Evolutionary conservation across 2,329 filamentous ascomycete genomes (phyloP), one percentile per base, ranked within the genome.

Genomic region (Xylariales sp.): DNA sequence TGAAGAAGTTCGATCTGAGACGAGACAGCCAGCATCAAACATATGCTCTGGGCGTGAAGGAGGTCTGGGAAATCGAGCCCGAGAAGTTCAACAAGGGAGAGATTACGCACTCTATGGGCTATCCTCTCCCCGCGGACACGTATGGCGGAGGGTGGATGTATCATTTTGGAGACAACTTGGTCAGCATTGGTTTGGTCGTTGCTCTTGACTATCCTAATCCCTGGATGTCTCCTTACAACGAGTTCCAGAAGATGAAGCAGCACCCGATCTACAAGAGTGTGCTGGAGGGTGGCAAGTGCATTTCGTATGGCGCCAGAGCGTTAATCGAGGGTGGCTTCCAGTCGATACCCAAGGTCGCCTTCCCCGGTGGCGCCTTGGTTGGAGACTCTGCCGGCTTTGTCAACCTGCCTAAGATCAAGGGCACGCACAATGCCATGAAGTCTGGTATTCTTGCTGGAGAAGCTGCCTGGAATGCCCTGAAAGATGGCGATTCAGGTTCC

Each of bases 101-200:
- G 49, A 78, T 97, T 31, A 78, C 83, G 4, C 93, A 98, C 67
- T 86, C 88, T 5, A 80, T 98, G 82, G 93, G 93, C 15, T 97
- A 95, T 56, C 93, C 93, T 15, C 67, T 98, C 30, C 79, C 88
- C 13, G 79, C 74, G 51, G 85, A 97, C 57, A 93, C 90, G 7
- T 98, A 98, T 59, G 93, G 93, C 49, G 93, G 93, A 48, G 89
- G 87, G n/a, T 98, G 89, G 83, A 90, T 98, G 87, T 98, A 98
- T 58, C 93, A 98, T 63, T 98, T 97, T 62, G 93, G 90, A 25
- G 91, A 98, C 53, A 98, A 97, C 63, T 77, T 97, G 53, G 91
- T 98, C 43, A 89, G 83, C 49, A 74, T 98, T 40, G 93, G 93
- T 17, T 72, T 97, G 14, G 93, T 98, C 10, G 86, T 94, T 25